These are phyloP conservation scores for Sechiopsis laciniata DNA, from an alignment of 306 rosid species.

Conservation along the genomic window DNA sequence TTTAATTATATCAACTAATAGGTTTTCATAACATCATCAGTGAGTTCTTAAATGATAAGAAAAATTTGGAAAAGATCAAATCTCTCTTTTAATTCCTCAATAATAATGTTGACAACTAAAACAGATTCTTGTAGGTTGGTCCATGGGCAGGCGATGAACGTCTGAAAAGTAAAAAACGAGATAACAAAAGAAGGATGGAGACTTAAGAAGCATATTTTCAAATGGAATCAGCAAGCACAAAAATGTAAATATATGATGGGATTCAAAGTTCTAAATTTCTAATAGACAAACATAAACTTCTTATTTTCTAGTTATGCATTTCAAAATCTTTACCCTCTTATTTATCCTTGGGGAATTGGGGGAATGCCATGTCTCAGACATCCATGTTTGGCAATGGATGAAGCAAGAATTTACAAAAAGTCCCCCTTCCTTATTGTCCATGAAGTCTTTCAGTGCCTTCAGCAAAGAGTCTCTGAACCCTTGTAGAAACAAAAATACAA, in stretches of 20 bases:
- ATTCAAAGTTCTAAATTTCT: neutral
- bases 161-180: slow-evolving; percentile 10
- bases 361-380: slow-evolving; percentile 73
- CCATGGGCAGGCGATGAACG: neutral
- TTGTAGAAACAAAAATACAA: slow-evolving; percentile 27
- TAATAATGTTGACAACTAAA: neutral
- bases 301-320: neutral
- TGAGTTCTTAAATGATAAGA: neutral
- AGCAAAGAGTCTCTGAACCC: slow-evolving; percentile 78
- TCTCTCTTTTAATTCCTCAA: neutral
- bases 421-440: slow-evolving; percentile 53
- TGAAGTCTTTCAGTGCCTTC: slow-evolving; percentile 54
- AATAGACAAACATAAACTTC: neutral
- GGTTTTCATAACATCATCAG: neutral
- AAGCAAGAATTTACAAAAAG: slow-evolving; percentile 78
- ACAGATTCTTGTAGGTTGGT: neutral
- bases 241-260: too few relatives aligned
- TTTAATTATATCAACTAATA: too few relatives aligned
- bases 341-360: slow-evolving; percentile 71
- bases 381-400: slow-evolving; percentile 81
- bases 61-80: neutral
- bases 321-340: slow-evolving; percentile 40
- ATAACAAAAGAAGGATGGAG: slow-evolving; percentile 1
- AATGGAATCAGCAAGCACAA: neutral
- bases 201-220: neutral